These are phyloP conservation scores for Saccharomycopsis sp. DNA, from an alignment of 805 yeast species.

Conservation along the genomic window DNA sequence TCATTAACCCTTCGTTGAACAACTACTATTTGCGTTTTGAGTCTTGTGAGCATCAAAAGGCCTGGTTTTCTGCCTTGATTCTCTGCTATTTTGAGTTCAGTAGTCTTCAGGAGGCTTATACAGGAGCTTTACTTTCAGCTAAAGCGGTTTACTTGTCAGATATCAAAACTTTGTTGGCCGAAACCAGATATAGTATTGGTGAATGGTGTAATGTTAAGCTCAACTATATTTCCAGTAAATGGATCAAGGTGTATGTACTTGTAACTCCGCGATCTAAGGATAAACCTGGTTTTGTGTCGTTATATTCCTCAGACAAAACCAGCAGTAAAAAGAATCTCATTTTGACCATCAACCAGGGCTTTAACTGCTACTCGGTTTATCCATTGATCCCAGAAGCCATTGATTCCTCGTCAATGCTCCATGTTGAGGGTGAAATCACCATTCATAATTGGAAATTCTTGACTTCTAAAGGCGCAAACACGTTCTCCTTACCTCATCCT, in stretches of 20 bases:
- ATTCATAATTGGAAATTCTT: slow-evolving; percentile 27
- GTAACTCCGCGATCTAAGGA: slow-evolving; percentile 35
- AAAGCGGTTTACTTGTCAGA: slow-evolving; percentile 53
- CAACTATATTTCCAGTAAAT: slow-evolving; percentile 50
- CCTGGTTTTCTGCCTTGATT: slow-evolving; percentile 44
- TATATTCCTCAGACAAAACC: slow-evolving; percentile 44
- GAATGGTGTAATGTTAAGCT: slow-evolving; percentile 63
- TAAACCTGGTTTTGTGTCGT: slow-evolving; percentile 45
- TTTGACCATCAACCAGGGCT: slow-evolving; percentile 40
- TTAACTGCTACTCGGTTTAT: slow-evolving; percentile 47
- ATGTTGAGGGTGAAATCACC: slow-evolving; percentile 47
- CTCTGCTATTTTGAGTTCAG: slow-evolving; percentile 52
- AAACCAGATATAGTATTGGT: slow-evolving; percentile 38
- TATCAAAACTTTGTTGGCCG: slow-evolving; percentile 49
- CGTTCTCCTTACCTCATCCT: slow-evolving; percentile 7
- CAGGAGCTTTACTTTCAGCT: slow-evolving; percentile 55
- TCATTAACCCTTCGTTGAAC: slow-evolving; percentile 20
- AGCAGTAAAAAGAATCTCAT: slow-evolving; percentile 43
- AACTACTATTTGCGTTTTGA: slow-evolving; percentile 24
- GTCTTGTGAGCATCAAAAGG: slow-evolving; percentile 14
- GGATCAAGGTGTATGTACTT: slow-evolving; percentile 50
- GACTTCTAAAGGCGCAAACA: slow-evolving; percentile 9
- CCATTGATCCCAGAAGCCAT: slow-evolving; percentile 53
- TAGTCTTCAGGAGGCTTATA: slow-evolving; percentile 53
- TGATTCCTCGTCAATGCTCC: slow-evolving; percentile 50